Evolutionary conservation across 106 monocot genomes (phyloP), one percentile per base, ranked within the genome.

Genomic region (Dendrobium officinale): DNA sequence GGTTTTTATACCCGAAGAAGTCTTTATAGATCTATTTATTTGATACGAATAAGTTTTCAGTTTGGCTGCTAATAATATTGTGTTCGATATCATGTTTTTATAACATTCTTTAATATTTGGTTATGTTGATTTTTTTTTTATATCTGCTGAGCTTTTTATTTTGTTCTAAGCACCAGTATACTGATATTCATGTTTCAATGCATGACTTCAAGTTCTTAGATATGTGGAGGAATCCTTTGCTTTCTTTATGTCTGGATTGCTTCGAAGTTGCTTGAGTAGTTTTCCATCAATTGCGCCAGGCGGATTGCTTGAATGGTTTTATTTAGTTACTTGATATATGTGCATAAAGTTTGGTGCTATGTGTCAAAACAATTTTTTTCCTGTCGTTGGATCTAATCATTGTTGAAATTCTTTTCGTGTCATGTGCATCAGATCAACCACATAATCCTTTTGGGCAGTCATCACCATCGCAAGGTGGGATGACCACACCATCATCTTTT

Each of bases 381-480:
- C 70, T 26, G 24, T 66, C 24, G 7, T 4, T 70, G 31, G 16
- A 40, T 70, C 33, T 37, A 29, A 13, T 70, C 37, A 33, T 37
- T 37, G 37, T 16, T 40, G 3, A 70, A n/a, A 33, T 59, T 76
- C 5, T 55, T 59, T 78, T 40, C 8, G 24, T 29, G 5, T 33
- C 17, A 33, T 41, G 6, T 22, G 61, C 8, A 19, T 58, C 19
- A 33, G 59, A 61, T 59, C 78, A 58, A 78, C 19, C 78, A 61
- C 86, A 85, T 31, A 92, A 92, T 75, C 67, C 86, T 41, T 15
- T 81, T 42, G 82, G 81, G 37, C 90, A 85, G 72, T 66, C 73
- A 26, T 37, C 68, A 55, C 17, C 90, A 66, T 78, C 84, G 22
- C 86, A 91, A 61, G 15, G 49, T 77, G 86, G 84, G 16, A 42